Conservation (phyloP, 1,284 basidiomycete species). For the Baeospora myosura region DNA sequence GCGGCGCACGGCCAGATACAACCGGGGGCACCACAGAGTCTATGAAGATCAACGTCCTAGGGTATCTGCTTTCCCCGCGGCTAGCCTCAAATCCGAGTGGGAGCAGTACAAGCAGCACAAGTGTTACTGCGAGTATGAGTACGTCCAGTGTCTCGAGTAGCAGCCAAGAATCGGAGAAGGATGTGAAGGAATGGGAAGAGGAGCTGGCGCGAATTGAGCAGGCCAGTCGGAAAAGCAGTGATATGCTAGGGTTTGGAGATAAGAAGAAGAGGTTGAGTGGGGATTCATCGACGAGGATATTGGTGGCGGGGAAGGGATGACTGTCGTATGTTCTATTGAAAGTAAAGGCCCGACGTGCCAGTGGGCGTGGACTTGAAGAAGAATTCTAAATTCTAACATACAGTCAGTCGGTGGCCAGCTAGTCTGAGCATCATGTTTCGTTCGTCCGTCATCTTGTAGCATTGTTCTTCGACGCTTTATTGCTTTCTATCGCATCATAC, state of each 20-base stretch:
- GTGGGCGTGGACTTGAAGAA: no score
- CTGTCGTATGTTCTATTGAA: not conserved
- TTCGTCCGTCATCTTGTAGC: not conserved
- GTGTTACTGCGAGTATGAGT: constrained; percentile 15
- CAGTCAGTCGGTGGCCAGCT: no score
- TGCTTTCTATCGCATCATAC: not conserved
- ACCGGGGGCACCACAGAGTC: constrained; percentile 3
- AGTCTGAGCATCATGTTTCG: not conserved
- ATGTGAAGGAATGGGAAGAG: constrained; percentile 68
- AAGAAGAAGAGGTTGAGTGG: constrained; percentile 33
- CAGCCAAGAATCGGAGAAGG: constrained; percentile 25
- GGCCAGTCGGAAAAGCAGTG: constrained; percentile 52
- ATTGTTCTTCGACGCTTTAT: not conserved
- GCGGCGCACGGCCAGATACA: constrained; percentile 9
- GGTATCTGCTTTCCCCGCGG: constrained; percentile 2
- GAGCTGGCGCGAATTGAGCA: constrained; percentile 66
- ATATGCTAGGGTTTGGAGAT: constrained; percentile 49
- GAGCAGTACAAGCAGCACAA: constrained; percentile 7
- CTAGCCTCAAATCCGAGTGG: constrained; percentile 8
- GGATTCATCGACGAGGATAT: not conserved
- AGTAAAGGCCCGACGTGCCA: not conserved
- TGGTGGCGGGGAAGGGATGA: not conserved
- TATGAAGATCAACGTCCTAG: not conserved
- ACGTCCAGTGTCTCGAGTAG: constrained; percentile 22
- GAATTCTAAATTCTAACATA: no score